These are phyloP conservation scores for Penicillium maclennaniae DNA, from an alignment of 495 filamentous ascomycete species.

Conservation along the genomic window DNA sequence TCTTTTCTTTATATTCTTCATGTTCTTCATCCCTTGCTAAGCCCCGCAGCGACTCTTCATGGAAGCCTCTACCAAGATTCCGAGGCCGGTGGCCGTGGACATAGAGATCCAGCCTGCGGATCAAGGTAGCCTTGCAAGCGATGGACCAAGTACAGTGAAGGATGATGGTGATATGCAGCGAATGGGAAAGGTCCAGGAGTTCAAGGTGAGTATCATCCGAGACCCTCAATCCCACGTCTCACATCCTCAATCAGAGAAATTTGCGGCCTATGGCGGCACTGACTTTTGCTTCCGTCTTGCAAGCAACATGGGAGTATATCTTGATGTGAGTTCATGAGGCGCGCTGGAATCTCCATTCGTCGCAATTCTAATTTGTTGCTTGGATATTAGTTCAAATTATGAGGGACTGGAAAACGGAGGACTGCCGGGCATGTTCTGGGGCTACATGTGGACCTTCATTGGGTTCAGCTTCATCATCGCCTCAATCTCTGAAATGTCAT, in stretches of 20 bases:
- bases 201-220: background rate
- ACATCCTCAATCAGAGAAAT: background rate
- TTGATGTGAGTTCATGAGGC: background rate
- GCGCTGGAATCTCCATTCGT: background rate
- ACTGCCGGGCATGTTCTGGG: conserved; percentile 28
- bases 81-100: too few relatives aligned
- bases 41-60: too few relatives aligned
- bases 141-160: too few relatives aligned
- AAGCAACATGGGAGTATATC: background rate
- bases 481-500: conserved; percentile 40
- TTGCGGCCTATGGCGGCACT: background rate
- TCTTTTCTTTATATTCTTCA: too few relatives aligned
- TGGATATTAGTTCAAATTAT: conserved; percentile 11
- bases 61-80: too few relatives aligned
- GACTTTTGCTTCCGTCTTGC: background rate
- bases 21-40: too few relatives aligned
- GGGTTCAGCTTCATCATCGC: conserved; percentile 31
- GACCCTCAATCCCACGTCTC: too few relatives aligned
- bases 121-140: too few relatives aligned
- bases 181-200: background rate
- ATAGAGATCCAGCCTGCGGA: too few relatives aligned
- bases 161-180: background rate
- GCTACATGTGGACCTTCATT: conserved; percentile 32
- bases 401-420: conserved; percentile 19
- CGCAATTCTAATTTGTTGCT: background rate